These are phyloP conservation scores for Aspergillus egyptiacus DNA, from an alignment of 495 filamentous ascomycete genomes.

Conservation along the genomic window DNA sequence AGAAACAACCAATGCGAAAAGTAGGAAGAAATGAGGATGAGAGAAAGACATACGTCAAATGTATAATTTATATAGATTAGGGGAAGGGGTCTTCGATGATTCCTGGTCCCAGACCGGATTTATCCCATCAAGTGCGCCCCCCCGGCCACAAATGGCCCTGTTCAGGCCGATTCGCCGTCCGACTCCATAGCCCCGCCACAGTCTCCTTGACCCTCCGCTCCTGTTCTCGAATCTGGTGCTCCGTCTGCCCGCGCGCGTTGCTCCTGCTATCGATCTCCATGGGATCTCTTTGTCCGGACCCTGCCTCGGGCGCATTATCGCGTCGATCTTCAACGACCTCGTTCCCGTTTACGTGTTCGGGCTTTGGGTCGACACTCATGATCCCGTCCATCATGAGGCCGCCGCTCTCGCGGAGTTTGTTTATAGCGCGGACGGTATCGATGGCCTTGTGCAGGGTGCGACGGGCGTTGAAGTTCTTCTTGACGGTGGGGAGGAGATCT, in stretches of 20 bases:
- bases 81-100: too few relatives aligned
- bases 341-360: constrained; percentile 43
- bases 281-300: constrained; percentile 17
- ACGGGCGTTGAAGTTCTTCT: constrained; percentile 98
- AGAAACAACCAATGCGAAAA: too few relatives aligned
- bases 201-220: constrained; percentile 55
- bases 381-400: constrained; percentile 76
- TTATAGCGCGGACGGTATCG: constrained; percentile 96
- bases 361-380: constrained; percentile 57
- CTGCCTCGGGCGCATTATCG: constrained; percentile 7
- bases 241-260: constrained; percentile 58
- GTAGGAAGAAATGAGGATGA: too few relatives aligned
- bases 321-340: constrained; percentile 35
- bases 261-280: constrained; percentile 53
- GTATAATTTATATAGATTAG: too few relatives aligned
- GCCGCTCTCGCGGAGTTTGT: constrained; percentile 85
- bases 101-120: too few relatives aligned
- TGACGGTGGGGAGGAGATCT: constrained; percentile 85
- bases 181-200: constrained; percentile 54
- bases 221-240: constrained; percentile 58
- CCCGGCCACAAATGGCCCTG: too few relatives aligned
- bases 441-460: constrained; percentile 93
- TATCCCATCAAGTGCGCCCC: too few relatives aligned
- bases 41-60: too few relatives aligned
- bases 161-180: constrained; percentile 17